phyloP scores from a whole-genome alignment of 169 alveolate genomes.

The Plasmodium cynomolgi region DNA sequence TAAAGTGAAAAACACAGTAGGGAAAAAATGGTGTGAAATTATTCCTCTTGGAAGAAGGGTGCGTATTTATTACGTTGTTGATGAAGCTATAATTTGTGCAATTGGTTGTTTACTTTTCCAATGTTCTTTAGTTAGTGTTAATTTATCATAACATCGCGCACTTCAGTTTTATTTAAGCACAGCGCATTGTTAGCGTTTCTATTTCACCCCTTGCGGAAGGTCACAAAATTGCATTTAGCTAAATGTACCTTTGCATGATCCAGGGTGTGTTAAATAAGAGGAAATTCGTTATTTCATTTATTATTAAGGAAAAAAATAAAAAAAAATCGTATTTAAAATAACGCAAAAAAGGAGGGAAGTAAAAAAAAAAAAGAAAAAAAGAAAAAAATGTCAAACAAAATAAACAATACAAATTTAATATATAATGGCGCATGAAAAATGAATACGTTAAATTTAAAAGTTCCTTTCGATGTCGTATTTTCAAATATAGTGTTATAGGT shows the following conservation, averaged over 20 bases:
- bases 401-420: not conserved
- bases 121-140: not conserved
- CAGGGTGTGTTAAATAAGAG: not conserved
- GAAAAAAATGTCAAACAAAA: not conserved
- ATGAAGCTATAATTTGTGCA: not conserved
- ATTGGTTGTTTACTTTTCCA: not conserved
- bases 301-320: not conserved
- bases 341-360: not conserved
- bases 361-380: not conserved
- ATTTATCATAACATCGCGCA: not conserved
- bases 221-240: not conserved
- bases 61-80: not conserved
- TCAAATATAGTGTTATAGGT: not conserved
- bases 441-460: not conserved
- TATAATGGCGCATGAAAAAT: not conserved
- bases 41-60: not conserved
- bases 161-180: not conserved
- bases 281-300: not conserved
- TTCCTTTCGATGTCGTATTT: not conserved
- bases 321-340: not conserved
- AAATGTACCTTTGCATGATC: not conserved
- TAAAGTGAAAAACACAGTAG: not conserved
- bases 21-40: not conserved
- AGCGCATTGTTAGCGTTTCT: not conserved
- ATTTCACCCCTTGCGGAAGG: not conserved